These are phyloP conservation scores for Suillus spraguei DNA, from an alignment of 768 basidiomycete species.

Conservation along the genomic window DNA sequence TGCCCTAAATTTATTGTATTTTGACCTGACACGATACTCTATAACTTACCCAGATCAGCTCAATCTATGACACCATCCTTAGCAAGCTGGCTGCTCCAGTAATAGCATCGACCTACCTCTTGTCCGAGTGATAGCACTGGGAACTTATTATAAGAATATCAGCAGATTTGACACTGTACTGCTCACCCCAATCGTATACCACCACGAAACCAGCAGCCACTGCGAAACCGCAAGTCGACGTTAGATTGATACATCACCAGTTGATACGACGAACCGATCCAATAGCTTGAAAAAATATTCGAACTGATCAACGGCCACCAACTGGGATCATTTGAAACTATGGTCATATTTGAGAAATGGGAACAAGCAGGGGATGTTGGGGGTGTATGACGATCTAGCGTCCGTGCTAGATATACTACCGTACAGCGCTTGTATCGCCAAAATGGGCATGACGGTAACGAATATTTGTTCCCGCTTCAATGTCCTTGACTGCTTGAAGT, in stretches of 20 bases:
- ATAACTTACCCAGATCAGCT: not conserved
- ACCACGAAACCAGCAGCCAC: not conserved
- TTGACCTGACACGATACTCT: not conserved
- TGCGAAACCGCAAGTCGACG: not conserved
- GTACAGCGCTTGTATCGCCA: not conserved
- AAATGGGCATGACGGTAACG: not conserved
- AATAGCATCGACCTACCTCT: not conserved
- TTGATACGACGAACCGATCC: not conserved
- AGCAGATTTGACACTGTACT: not conserved
- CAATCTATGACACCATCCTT: not conserved
- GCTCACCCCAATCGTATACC: not conserved
- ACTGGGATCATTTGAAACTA: not conserved
- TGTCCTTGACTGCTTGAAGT: no score
- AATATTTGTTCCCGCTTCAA: no score
- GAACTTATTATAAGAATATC: not conserved
- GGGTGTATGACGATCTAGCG: not conserved
- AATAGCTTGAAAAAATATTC: not conserved
- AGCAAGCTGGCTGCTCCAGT: not conserved
- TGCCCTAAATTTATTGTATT: not conserved
- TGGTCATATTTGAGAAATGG: not conserved
- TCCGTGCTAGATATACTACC: not conserved
- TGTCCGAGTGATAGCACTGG: no score
- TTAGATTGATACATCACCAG: not conserved
- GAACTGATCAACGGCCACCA: not conserved
- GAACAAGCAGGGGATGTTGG: not conserved